These are phyloP conservation scores for Phytophthora ohioensis DNA, from an alignment of 352 stramenopile species.

Conservation along the genomic window DNA sequence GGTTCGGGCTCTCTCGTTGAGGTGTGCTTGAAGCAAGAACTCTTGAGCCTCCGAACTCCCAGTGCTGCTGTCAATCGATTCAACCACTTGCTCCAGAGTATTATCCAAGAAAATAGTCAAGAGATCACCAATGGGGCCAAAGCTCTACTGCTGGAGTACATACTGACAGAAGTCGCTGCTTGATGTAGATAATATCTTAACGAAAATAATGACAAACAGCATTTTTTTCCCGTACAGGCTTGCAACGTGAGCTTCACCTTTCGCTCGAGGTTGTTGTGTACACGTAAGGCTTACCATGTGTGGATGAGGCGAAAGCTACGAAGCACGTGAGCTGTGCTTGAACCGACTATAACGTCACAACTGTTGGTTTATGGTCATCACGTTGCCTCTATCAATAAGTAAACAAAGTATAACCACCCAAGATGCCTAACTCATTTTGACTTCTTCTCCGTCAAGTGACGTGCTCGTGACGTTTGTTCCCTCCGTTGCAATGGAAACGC, in stretches of 20 bases:
- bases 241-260: too few relatives aligned
- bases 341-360: neutral
- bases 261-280: too few relatives aligned
- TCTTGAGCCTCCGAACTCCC: neutral
- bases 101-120: slow-evolving; percentile 20
- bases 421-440: neutral
- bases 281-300: neutral
- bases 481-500: neutral
- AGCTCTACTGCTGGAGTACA: slow-evolving; percentile 12
- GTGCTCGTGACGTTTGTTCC: neutral
- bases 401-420: neutral
- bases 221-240: too few relatives aligned
- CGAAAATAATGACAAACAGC: too few relatives aligned
- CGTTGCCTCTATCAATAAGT: neutral
- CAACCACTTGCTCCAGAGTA: slow-evolving; percentile 4
- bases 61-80: neutral
- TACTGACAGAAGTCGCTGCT: neutral
- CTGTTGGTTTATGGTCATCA: neutral
- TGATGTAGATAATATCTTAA: neutral
- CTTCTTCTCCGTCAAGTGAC: neutral
- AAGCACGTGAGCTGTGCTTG: too few relatives aligned
- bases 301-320: too few relatives aligned
- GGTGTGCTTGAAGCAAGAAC: slow-evolving; percentile 7
- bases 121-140: slow-evolving; percentile 17
- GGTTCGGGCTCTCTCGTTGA: slow-evolving; percentile 5